phyloP scores from a whole-genome alignment of 2,329 filamentous ascomycete species.

The Xylaria sp. region DNA sequence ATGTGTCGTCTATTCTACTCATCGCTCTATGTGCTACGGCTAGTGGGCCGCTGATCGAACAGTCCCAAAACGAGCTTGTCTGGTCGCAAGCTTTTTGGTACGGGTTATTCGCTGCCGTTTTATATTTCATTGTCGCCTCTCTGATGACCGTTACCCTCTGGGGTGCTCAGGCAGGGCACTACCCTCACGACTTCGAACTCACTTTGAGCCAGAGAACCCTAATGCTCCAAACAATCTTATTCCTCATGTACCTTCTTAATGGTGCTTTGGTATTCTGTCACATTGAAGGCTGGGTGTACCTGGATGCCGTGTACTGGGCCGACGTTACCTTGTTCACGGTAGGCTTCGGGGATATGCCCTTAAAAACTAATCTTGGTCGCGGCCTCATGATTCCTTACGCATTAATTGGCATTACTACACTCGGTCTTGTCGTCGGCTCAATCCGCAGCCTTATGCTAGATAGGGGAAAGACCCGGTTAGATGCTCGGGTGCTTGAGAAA shows the following conservation, averaged over 20 bases:
- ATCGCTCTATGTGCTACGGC: constrained; percentile 74
- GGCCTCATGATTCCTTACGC: constrained; percentile 86
- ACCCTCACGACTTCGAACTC: constrained; percentile 80
- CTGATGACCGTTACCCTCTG: constrained; percentile 83
- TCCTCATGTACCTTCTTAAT: constrained; percentile 82
- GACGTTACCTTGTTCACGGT: constrained; percentile 76
- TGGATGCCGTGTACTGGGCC: constrained; percentile 83
- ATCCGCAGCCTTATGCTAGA: constrained; percentile 75
- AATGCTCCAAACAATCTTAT: constrained; percentile 89
- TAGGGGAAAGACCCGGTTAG: constrained; percentile 64
- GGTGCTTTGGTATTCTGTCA: constrained; percentile 80
- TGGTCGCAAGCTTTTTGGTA: constrained; percentile 90
- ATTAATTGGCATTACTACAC: constrained; percentile 82
- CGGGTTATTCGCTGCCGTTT: constrained; percentile 78
- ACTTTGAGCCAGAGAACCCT: constrained; percentile 85
- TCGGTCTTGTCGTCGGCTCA: constrained; percentile 84
- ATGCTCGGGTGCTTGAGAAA: constrained; percentile 69
- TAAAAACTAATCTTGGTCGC: constrained; percentile 66
- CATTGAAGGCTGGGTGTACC: constrained; percentile 79
- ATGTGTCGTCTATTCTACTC: constrained; percentile 72
- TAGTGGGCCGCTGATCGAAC: constrained; percentile 63
- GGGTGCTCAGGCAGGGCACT: constrained; percentile 76
- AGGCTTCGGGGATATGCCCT: constrained; percentile 68
- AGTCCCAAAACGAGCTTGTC: constrained; percentile 63
- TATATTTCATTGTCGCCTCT: constrained; percentile 83